Base-by-base conservation (phyloP, 2,329 filamentous ascomycete genomes). In the Curvularia sp. region DNA sequence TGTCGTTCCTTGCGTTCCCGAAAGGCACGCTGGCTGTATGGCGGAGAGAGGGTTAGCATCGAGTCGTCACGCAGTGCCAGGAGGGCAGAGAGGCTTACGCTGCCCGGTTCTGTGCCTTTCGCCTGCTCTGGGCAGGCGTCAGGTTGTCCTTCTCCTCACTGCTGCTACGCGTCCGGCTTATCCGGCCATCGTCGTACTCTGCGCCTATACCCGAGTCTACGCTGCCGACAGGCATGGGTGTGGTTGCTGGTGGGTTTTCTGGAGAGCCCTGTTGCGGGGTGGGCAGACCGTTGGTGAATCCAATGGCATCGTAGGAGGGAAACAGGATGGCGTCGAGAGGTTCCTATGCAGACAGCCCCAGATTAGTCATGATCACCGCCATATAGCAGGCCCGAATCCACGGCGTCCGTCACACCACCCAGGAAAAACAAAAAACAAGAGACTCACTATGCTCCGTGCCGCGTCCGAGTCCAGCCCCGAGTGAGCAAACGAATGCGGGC, bases 1-100 rank as follows among this genome's bases (percentile, higher is more conserved):
- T 96, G 93, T 57, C 89, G 89, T 77, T 98, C 94, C 78, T 98
- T 98, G 67, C 94, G 89, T 78, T 98, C 94, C 60, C 94, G 92
- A 77, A 98, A 98, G 31, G 95, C 94, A 69, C 94, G 89, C 84
- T 98, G 95, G 48, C 94, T 97, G 64, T 41, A n/a, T 15, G 24
- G 24, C 24, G 24, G 24, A 30, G 18, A 30, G 9, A 33, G 22
- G 41, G 49, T 41, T 31, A 46, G 41, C 18, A 9, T 6, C 6
- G 30, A 30, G 7, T 26, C 2, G 2, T 5, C 5, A 10, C 5
- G 24, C 15, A 38, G 33, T n/a, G 13, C 13, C 13, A 22, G 28
- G 26, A 24, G 33, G 35, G 15, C 9, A 33, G 10, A 5, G 20
- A 22, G 13, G 80, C 87, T 76, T 86, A 90, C 88, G 89, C 89